phyloP scores from a whole-genome alignment of 495 filamentous ascomycete genomes.

The Barbatosphaeria neglecta region DNA sequence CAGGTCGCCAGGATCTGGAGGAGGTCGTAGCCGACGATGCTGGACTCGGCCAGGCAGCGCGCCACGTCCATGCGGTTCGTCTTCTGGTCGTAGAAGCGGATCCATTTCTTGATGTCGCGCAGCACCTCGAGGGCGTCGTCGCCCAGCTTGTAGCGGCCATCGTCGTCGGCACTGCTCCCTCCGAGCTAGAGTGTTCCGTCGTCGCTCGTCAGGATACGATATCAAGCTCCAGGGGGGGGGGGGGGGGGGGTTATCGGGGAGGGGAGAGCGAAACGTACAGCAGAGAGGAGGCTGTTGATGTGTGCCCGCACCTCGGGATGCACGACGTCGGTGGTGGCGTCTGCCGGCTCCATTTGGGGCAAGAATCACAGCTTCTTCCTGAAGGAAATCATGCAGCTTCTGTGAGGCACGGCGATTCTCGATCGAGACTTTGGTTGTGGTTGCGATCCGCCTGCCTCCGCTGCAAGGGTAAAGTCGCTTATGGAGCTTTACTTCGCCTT shows the following conservation, averaged over 20 bases:
- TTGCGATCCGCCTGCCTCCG: too few relatives aligned
- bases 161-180: slow-evolving; percentile 69
- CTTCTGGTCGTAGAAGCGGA: slow-evolving; percentile 90
- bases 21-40: slow-evolving; percentile 81
- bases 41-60: slow-evolving; percentile 82
- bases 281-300: slow-evolving; percentile 82
- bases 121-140: slow-evolving; percentile 88
- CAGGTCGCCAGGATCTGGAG: slow-evolving; percentile 78
- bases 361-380: slow-evolving; percentile 4
- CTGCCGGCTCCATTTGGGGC: slow-evolving; percentile 36
- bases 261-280: slow-evolving; percentile 45
- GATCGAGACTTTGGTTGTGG: too few relatives aligned
- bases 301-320: slow-evolving; percentile 85
- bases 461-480: too few relatives aligned
- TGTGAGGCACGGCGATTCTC: too few relatives aligned
- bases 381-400: too few relatives aligned
- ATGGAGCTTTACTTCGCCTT: too few relatives aligned
- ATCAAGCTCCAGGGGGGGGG: too few relatives aligned
- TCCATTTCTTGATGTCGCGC: slow-evolving; percentile 86
- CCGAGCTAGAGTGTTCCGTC: slow-evolving; percentile 52
- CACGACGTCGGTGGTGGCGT: slow-evolving; percentile 44
- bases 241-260: neutral
- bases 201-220: slow-evolving; percentile 14
- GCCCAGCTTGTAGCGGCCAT: slow-evolving; percentile 68
- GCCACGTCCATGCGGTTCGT: slow-evolving; percentile 91